Evolutionary conservation across 2,329 filamentous ascomycete genomes (phyloP), one percentile per base, ranked within the genome.

Genomic region (Aspergillaceae sp.): DNA sequence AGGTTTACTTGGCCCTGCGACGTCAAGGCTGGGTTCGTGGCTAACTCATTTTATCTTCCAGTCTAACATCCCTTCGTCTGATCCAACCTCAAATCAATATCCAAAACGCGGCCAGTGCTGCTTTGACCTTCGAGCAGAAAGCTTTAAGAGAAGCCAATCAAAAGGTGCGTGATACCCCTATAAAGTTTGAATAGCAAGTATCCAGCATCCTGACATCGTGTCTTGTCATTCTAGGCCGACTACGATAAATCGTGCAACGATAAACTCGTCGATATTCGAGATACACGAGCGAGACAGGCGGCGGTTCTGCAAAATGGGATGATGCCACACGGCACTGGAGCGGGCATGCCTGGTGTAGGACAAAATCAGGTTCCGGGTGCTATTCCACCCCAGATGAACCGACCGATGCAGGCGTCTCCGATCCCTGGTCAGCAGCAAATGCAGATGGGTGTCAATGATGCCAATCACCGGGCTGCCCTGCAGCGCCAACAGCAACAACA

Each of bases 311-410:
- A 71, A 51, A 62, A 57, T 46, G 63, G 63, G 44, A 66, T 70
- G 58, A 65, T 66, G 48, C 58, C 61, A 42, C 66, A 67, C 48
- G 58, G 57, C 4, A 57, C 56, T 7, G 61, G 59, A 7, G 47
- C 56, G 38, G 62, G 59, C 9, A 63, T 64, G 53, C 48, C 54
- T 40, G 60, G 62, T 32, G 55, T 60, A 11, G 59, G 58, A 42
- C 66, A 66, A 48, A 70, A 69, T 49, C 67, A 69, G 50, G 62
- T 67, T 26, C 58, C 61, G 36, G 70, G 71, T 44, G 68, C 71
- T 33, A 75, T 76, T 48, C 68, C 72, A 8, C 67, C 72, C 19
- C 74, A 76, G 47, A 66, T 76, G 50, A 73, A 71, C 45, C 71
- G 70, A 45, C 72, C 64, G 27, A 71, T 77, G 67, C 75, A 77